Conservation (phyloP, 345 rosid species). For the Turnera subulata region DNA sequence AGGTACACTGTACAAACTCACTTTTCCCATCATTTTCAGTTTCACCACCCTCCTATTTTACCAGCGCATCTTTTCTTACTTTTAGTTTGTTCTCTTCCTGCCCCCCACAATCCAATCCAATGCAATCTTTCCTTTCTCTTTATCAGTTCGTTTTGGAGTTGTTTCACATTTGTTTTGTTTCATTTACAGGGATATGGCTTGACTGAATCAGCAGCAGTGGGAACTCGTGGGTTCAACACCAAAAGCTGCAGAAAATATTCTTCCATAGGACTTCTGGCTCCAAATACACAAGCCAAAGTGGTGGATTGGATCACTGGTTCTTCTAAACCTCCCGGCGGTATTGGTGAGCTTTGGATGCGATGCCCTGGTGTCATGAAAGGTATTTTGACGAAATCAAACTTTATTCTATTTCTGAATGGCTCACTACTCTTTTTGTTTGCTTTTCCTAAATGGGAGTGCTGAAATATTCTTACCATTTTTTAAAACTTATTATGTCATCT, state of each 20-base stretch:
- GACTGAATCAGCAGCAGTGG: slow-evolving; percentile 85
- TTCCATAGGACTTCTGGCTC: slow-evolving; percentile 79
- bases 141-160: neutral
- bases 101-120: too few relatives aligned
- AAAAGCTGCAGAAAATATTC: slow-evolving; percentile 33
- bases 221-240: slow-evolving; percentile 70
- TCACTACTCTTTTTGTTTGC: too few relatives aligned
- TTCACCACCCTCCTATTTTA: too few relatives aligned
- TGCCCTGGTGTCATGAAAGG: slow-evolving; percentile 84
- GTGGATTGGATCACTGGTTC: slow-evolving; percentile 59
- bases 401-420: too few relatives aligned
- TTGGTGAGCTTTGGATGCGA: slow-evolving; percentile 85
- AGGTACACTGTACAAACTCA: slow-evolving; percentile 39
- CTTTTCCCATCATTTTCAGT: neutral
- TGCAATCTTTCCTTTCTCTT: too few relatives aligned
- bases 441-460: too few relatives aligned
- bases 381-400: too few relatives aligned
- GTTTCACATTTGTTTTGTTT: neutral
- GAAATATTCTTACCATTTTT: too few relatives aligned
- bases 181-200: slow-evolving; percentile 74
- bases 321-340: slow-evolving; percentile 57
- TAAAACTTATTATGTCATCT: too few relatives aligned
- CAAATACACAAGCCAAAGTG: slow-evolving; percentile 78
- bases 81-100: too few relatives aligned
- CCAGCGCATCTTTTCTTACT: too few relatives aligned